Evolutionary conservation across 2,329 filamentous ascomycete species (phyloP), one percentile per base, ranked within the genome.

Genomic region (Cladosporium sp.): DNA sequence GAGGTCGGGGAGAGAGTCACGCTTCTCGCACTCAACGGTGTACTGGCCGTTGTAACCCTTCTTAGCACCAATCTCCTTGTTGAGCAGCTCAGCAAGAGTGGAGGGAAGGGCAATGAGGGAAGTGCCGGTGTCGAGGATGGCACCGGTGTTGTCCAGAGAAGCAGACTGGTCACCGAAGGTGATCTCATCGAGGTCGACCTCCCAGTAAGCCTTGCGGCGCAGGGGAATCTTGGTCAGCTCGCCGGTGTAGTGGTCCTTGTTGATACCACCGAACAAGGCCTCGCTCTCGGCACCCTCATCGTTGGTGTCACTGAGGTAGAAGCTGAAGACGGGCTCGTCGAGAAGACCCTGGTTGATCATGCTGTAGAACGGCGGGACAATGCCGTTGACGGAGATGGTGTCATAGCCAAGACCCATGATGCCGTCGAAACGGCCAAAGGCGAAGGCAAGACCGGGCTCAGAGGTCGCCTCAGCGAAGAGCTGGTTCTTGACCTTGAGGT

Each of bases 141-240:
- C 92, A 82, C 95, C 96, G 67, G 93, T 97, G 85, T 92, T 88
- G 71, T 98, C 94, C 71, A 98, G 89, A 80, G 97, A 91, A 68
- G 93, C 93, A 71, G 88, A 89, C 77, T 91, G 87, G 63, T 93
- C 86, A 74, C 95, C 96, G 71, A 97, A 92, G 65, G 90, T 88
- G 82, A 99, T 95, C 70, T 92, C 86, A 76, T 98, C 90, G 68
- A 99, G 89, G 76, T 98, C 93, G 65, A 99, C 94, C 86, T 99
- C 95, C 95, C 95, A 99, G 87, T 99, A 99, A 59, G 95, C 95
- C 90, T 98, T 98, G 79, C 95, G 92, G 80, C 95, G 92, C 73
- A 99, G 88, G 65, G 95, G 95, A 73, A 99, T 92, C 80, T 93
- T 96, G 78, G 89, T 92, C 75, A 99, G 87, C 80, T 98, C 90